Conservation (phyloP, 2,329 filamentous ascomycete genomes). For the Pseudohalonectria lignicola region DNA sequence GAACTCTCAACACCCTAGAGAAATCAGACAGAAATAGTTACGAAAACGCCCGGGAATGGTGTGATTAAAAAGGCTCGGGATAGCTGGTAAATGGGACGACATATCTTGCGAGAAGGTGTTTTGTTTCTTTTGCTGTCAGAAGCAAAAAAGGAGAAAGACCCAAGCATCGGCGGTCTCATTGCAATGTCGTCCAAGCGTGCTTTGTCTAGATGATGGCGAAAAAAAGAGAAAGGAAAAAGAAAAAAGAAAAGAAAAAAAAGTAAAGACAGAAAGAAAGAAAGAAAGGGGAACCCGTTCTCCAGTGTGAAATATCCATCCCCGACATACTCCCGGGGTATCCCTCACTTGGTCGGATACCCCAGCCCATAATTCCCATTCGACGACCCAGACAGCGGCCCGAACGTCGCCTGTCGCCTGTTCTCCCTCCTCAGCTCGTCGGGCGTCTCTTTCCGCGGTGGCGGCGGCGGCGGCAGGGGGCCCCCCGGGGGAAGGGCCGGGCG, state of each 20-base stretch:
- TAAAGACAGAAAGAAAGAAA: too few species aligned
- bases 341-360: conserved; percentile 18
- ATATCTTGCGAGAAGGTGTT: too few species aligned
- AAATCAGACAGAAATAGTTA: not conserved
- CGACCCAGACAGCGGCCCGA: conserved; percentile 27
- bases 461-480: conserved; percentile 49
- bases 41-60: not conserved
- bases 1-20: too few species aligned
- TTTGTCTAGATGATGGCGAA: too few species aligned
- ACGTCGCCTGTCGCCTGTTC: conserved; percentile 40
- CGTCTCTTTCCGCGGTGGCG: conserved; percentile 40
- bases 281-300: too few species aligned
- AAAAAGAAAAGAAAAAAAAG: not conserved
- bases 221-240: not conserved
- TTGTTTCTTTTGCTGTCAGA: too few species aligned
- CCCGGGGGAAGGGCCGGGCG: conserved; percentile 50
- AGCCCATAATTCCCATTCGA: conserved; percentile 24
- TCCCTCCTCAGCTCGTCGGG: conserved; percentile 40
- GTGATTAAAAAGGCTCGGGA: not conserved
- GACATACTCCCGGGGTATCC: not conserved
- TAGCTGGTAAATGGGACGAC: too few species aligned
- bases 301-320: too few species aligned
- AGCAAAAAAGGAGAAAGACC: too few species aligned
- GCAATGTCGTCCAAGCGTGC: too few species aligned
- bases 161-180: too few species aligned